Percentiles rank a stretch among this genome's conserved stretches.
These are phyloP conservation scores for Fusarium brevicatenulatum DNA, from an alignment of 2,329 filamentous ascomycete species.

Conservation along the genomic window DNA sequence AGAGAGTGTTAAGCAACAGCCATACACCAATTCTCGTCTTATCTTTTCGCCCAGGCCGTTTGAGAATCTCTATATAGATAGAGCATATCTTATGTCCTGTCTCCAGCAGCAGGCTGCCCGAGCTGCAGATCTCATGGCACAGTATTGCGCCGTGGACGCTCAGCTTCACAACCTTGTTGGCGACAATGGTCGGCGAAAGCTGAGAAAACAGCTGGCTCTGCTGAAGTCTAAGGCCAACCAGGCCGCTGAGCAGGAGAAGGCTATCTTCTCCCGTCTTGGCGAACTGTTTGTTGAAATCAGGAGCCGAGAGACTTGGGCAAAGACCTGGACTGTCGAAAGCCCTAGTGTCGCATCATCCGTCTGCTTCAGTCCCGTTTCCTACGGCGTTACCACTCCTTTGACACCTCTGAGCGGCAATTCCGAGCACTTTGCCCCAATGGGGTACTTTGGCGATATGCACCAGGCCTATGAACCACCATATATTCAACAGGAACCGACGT, in stretches of 20 bases:
- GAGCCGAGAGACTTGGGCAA: conserved; percentile 53
- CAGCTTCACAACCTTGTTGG: conserved; percentile 39
- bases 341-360: conserved; percentile 17
- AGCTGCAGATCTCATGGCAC: conserved; percentile 52
- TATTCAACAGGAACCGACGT: neutral
- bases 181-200: conserved; percentile 45
- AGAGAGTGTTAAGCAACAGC: conserved; percentile 4
- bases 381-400: conserved; percentile 21
- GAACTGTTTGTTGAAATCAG: conserved; percentile 62
- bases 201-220: conserved; percentile 55
- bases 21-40: conserved; percentile 15
- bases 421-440: conserved; percentile 48
- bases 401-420: conserved; percentile 45
- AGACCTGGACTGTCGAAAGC: conserved; percentile 30
- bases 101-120: conserved; percentile 55
- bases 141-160: conserved; percentile 52
- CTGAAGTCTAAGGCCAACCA: conserved; percentile 57
- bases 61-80: conserved; percentile 57
- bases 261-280: conserved; percentile 57
- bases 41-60: conserved; percentile 53
- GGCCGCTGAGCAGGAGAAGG: conserved; percentile 58
- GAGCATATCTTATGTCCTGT: conserved; percentile 55
- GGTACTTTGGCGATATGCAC: conserved; percentile 28
- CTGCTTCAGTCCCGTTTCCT: conserved; percentile 27
- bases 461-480: neutral